Evolutionary conservation across 2,329 filamentous ascomycete species (phyloP), one percentile per base, ranked within the genome.

Genomic region (Penicillium brevicompactum): DNA sequence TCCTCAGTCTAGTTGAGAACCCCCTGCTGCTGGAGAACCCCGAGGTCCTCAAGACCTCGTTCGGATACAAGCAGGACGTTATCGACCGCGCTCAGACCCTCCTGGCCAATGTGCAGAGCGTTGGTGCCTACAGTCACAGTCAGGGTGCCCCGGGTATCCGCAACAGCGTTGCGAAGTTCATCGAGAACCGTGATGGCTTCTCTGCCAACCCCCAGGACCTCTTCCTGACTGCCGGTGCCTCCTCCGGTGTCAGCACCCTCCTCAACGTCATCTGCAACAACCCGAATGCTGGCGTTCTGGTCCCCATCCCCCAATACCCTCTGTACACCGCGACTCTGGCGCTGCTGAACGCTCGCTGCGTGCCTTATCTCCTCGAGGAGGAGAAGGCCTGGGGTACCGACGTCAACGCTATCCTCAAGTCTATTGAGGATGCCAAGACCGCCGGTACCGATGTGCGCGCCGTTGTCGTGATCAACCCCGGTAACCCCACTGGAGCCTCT

Each of bases 391-490:
- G 94, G 94, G 90, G 90, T 59, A 97, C 93, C 46, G 89, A 95
- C 70, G 78, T 97, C 41, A 80, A 83, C n/a, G 84, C 85, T 44
- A 94, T 99, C 76, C 86, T 85, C 65, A 73, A 83, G 38, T 83
- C 92, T 1, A 85, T 94, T 70, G 81, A 86, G 54, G 86, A 90
- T 71, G 93, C 92, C 61, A 85, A 87, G 71, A 78, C 80, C 50
- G 84, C 90, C 49, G 92, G 92, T 59, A 87, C 87, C 57, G 92
- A 97, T 66, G 90, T 97, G 51, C 91, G 92, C 67, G 90, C 91
- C 65, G 92, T 99, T 65, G 93, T 94, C 63, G 88, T 99, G 67
- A 99, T 99, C 81, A 99, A 99, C 83, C 94, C 94, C 0, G 94
- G 94, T 56, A 99, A 99, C 79, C 94, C 94, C 3, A 99, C 94